These are phyloP conservation scores for Cercospora sp. DNA, from an alignment of 2,329 filamentous ascomycete species.

Conservation along the genomic window DNA sequence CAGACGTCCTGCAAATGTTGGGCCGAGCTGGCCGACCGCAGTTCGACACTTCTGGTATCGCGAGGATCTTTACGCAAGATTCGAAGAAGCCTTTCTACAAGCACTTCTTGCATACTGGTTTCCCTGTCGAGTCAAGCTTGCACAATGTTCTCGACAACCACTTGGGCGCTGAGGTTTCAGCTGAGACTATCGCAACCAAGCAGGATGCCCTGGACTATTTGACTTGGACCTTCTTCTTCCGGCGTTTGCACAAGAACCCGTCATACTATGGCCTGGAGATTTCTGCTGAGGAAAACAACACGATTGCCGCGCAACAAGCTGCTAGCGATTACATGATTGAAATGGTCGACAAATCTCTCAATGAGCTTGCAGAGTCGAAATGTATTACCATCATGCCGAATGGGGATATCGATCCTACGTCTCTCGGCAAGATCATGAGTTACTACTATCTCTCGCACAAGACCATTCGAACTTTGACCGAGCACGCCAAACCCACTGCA, in stretches of 20 bases:
- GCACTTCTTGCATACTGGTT: constrained; percentile 96
- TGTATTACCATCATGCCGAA: constrained; percentile 83
- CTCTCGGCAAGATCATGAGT: constrained; percentile 96
- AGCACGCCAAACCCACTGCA: constrained; percentile 71
- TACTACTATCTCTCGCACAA: constrained; percentile 97
- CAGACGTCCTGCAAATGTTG: constrained; percentile 96
- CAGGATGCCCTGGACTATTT: constrained; percentile 97
- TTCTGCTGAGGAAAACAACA: constrained; percentile 87
- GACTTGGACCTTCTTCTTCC: constrained; percentile 99
- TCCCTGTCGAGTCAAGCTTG: constrained; percentile 92
- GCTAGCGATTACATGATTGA: constrained; percentile 95
- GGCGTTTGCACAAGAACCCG: constrained; percentile 93
- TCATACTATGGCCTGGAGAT: constrained; percentile 97
- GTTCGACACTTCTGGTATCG: constrained; percentile 93
- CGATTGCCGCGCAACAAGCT: constrained; percentile 75
- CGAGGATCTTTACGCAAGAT: constrained; percentile 95
- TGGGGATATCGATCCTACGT: constrained; percentile 84
- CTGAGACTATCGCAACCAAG: constrained; percentile 88
- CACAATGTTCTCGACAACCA: constrained; percentile 98
- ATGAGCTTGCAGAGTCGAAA: constrained; percentile 76
- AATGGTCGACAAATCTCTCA: constrained; percentile 83
- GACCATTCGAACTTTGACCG: constrained; percentile 82
- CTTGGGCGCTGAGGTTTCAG: constrained; percentile 89
- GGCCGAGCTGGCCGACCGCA: constrained; percentile 93
- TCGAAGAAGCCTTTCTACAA: constrained; percentile 99